phyloP scores from a whole-genome alignment of 208 protist species.

The Leishmania aethiopica region DNA sequence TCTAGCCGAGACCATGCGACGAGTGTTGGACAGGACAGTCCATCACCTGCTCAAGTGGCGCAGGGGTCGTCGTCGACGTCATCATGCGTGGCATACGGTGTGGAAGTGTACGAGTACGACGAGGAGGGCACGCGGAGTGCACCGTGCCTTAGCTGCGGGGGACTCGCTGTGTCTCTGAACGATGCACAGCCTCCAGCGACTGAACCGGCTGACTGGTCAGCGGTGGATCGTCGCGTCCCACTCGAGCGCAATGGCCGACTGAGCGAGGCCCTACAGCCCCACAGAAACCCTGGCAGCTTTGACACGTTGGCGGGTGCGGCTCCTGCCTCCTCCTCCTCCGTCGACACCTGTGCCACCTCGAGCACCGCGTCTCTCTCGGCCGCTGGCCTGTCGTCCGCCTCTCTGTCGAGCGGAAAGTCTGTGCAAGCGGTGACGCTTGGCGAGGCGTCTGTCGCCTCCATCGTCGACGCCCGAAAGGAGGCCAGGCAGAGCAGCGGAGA shows the following conservation, averaged over 20 bases:
- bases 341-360: no score
- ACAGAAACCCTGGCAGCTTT: not conserved
- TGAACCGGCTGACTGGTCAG: not conserved
- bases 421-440: not conserved
- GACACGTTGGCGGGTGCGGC: not conserved
- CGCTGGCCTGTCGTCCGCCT: no score
- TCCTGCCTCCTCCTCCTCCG: not conserved
- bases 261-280: not conserved
- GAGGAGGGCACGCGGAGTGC: slow-evolving; percentile 11
- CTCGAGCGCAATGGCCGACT: not conserved
- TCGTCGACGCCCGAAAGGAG: not conserved
- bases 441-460: not conserved
- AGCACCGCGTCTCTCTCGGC: not conserved
- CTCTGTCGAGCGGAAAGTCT: not conserved
- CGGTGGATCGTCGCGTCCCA: not conserved
- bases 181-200: not conserved
- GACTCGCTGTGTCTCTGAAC: not conserved
- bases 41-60: not conserved
- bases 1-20: not conserved
- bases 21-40: not conserved
- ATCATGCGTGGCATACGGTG: slow-evolving; percentile 4
- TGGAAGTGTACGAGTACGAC: slow-evolving; percentile 14
- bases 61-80: not conserved
- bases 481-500: not conserved
- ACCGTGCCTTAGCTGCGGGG: not conserved